These are phyloP conservation scores for Gossypioides kirkii DNA, from an alignment of 345 rosid genomes.

Conservation along the genomic window DNA sequence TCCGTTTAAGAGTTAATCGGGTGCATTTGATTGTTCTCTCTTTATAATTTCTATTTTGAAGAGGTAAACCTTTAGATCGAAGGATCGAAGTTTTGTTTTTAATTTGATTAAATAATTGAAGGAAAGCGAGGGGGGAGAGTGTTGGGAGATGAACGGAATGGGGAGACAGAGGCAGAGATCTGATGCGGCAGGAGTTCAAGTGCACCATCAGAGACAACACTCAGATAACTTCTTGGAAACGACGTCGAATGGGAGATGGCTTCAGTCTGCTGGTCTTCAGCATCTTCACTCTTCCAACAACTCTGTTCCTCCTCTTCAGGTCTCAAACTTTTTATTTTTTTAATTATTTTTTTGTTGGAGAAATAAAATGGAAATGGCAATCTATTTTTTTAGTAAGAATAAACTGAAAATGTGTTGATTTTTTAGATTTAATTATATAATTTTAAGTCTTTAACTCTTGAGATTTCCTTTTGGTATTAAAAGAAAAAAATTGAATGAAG, in stretches of 20 bases:
- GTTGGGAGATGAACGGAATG: slow-evolving; percentile 51
- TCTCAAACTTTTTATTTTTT: neutral
- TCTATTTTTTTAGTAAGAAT: too few relatives aligned
- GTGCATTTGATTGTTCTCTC: neutral
- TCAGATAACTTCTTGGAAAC: slow-evolving; percentile 71
- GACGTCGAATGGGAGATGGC: slow-evolving; percentile 89
- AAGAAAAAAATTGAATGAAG: too few relatives aligned
- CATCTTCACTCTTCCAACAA: slow-evolving; percentile 58
- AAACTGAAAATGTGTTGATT: too few relatives aligned
- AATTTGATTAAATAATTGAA: neutral
- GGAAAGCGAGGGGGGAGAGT: too few relatives aligned
- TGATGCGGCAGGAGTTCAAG: slow-evolving; percentile 54
- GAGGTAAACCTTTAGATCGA: slow-evolving; percentile 2
- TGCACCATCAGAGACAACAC: slow-evolving; percentile 81
- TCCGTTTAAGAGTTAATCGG: neutral
- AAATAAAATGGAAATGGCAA: too few relatives aligned
- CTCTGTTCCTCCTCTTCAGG: slow-evolving; percentile 56
- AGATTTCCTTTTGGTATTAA: too few relatives aligned
- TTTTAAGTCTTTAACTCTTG: too few relatives aligned
- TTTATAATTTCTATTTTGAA: neutral
- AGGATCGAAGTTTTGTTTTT: neutral
- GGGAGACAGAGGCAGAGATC: slow-evolving; percentile 82
- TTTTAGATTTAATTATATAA: too few relatives aligned
- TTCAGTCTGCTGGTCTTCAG: slow-evolving; percentile 85
- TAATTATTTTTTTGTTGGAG: too few relatives aligned